Base-by-base conservation (phyloP, 495 filamentous ascomycete genomes). In the Jackrogersella minutella region DNA sequence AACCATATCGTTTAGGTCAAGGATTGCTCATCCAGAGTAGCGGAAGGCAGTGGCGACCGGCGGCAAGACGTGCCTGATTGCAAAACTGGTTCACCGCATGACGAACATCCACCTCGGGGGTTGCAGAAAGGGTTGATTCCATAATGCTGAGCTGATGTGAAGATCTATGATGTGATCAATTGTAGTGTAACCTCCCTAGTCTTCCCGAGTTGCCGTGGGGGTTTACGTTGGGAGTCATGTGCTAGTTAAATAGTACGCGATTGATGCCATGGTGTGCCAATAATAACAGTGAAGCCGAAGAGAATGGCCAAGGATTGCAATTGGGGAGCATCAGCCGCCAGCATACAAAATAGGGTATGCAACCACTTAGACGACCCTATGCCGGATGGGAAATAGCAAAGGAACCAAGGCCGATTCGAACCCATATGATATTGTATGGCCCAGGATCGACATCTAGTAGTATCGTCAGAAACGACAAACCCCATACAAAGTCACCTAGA, bases 391-490 rank as follows among this genome's bases (percentile, higher is more conserved):
- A 14, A 85, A 71, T 36, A 82, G 69, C 4, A 81, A 51, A 14
- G 80, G 82, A 33, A 91, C 80, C 1, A 74, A 71, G 64, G 84
- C 76, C n/a, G 92, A 64, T 71, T 93, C 91, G 81, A 86, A 89
- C 0, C 90, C 90, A 3, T 90, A 88, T 13, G 83, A 80, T 72
- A 89, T 78, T 0, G 86, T 81, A 59, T 86, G 88, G 11, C 90
- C 91, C 52, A 83, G 67, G 16, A 87, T 76, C 33, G 93, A 84
- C 0, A 87, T 88, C 73, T 80, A 81, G 75, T 93, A 90, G 66
- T 88, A 85, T 50, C 85, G 84, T 85, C 86, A 94, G 75, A 88
- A 89, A 28, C 90, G 81, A 69, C 82, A 81, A 13, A 84, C 82
- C 3, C 90, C 90, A 21, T 91, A 66, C 10, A 84, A 28, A 0